A percentile compares a stretch with the other conserved stretches of the same genome.
Conservation (phyloP, 2,329 filamentous ascomycete species). For the Ophiostoma ulmi region DNA sequence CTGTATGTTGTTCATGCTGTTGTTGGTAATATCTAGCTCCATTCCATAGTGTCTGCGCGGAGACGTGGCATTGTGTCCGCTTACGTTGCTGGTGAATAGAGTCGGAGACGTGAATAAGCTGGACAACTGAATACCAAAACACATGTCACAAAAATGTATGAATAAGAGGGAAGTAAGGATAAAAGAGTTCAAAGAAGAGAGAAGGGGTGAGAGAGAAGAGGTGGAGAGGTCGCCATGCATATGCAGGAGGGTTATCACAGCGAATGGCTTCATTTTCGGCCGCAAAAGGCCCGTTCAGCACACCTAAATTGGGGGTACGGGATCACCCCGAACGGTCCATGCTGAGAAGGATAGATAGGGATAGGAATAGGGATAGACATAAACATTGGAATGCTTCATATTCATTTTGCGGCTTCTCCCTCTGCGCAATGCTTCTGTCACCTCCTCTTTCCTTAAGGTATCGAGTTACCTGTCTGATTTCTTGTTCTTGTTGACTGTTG, state of each 20-base stretch:
- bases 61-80: neutral
- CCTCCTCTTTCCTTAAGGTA: too few relatives aligned
- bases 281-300: constrained; percentile 11
- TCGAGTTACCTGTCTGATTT: too few relatives aligned
- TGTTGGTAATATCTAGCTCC: neutral
- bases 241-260: constrained; percentile 5
- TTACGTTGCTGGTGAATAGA: neutral
- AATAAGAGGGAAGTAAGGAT: neutral
- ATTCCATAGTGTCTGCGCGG: neutral
- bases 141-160: too few relatives aligned
- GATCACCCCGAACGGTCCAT: neutral
- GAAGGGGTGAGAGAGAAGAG: neutral
- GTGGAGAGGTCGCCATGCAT: neutral
- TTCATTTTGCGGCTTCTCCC: neutral
- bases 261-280: neutral
- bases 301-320: neutral
- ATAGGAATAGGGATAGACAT: neutral
- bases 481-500: too few relatives aligned
- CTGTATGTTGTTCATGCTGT: neutral
- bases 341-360: neutral
- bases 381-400: neutral
- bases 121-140: too few relatives aligned
- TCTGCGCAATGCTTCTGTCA: too few relatives aligned
- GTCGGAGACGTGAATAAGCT: neutral
- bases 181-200: neutral